These are phyloP conservation scores for Posidonia australis DNA, from an alignment of 106 monocot species.

Conservation along the genomic window DNA sequence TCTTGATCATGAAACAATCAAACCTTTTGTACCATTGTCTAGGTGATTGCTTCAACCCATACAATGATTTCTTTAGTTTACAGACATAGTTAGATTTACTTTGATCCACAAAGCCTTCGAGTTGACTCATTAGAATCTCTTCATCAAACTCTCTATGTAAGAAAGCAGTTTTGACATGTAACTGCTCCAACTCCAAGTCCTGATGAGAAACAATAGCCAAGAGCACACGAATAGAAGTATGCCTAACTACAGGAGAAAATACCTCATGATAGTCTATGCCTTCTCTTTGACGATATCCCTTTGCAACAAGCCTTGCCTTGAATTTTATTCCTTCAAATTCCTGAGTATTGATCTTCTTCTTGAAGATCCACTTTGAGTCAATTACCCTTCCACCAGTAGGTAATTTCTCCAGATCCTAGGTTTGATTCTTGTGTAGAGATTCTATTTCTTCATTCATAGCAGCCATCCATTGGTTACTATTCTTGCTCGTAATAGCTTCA, in stretches of 20 bases:
- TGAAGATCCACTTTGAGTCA: neutral
- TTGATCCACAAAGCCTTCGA: neutral
- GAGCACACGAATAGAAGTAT: neutral
- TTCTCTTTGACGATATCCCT: conserved; percentile 1
- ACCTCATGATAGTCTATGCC: conserved; percentile 7
- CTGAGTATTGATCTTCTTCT: neutral
- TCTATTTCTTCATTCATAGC: neutral
- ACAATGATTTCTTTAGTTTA: neutral
- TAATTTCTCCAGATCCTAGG: neutral
- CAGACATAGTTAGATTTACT: neutral
- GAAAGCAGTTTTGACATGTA: neutral
- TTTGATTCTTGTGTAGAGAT: conserved; percentile 1
- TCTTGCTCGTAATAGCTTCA: neutral
- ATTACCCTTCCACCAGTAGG: neutral
- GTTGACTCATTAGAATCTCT: neutral
- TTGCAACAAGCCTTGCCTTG: neutral
- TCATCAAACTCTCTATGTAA: neutral
- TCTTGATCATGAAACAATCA: neutral
- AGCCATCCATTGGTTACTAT: neutral
- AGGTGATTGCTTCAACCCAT: neutral
- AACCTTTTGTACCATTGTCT: conserved; percentile 4
- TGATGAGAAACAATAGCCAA: too few relatives aligned
- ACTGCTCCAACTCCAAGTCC: neutral
- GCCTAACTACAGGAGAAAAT: conserved; percentile 2
- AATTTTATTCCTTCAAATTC: neutral